phyloP scores from a whole-genome alignment of 768 basidiomycete species.

The Cyclocybe cylindracea region DNA sequence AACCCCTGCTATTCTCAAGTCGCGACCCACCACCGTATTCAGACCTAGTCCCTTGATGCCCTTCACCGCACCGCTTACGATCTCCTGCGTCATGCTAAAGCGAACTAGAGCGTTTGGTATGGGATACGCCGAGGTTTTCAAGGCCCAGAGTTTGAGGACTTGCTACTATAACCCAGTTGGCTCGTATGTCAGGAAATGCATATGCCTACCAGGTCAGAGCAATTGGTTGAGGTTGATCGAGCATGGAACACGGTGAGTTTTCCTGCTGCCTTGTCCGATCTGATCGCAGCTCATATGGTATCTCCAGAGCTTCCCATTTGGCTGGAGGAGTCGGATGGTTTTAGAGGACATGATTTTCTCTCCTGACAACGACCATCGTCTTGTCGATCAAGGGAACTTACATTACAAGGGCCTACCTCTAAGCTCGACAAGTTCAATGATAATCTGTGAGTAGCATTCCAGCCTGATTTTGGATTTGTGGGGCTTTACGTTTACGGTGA shows the following conservation, averaged over 20 bases:
- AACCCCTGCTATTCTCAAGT: constrained; percentile 33
- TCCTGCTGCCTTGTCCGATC: neutral
- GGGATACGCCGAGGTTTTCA: constrained; percentile 69
- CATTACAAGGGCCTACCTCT: constrained; percentile 81
- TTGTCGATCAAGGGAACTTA: constrained; percentile 90
- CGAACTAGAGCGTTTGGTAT: constrained; percentile 47
- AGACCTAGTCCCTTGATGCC: constrained; percentile 55
- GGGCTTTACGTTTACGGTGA: neutral
- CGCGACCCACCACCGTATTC: constrained; percentile 58
- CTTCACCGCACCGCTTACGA: constrained; percentile 51
- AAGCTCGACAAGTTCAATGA: constrained; percentile 94
- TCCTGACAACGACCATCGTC: constrained; percentile 80
- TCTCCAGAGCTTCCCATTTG: constrained; percentile 74
- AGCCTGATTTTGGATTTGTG: neutral
- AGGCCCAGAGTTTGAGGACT: constrained; percentile 79
- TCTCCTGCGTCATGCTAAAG: constrained; percentile 51
- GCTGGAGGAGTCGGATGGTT: constrained; percentile 74
- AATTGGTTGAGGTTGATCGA: constrained; percentile 81
- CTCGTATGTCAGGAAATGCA: constrained; percentile 88
- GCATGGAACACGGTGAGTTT: constrained; percentile 64
- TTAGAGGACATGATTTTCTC: constrained; percentile 90
- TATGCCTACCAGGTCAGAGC: constrained; percentile 70
- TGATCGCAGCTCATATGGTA: no score
- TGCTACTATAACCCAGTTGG: constrained; percentile 79
- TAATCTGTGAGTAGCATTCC: constrained; percentile 50